Percentiles rank a stretch among this genome's conserved stretches.
Evolutionary conservation across 75 land plant species (phyloP).

Genomic region (Cupressus sempervirens): DNA sequence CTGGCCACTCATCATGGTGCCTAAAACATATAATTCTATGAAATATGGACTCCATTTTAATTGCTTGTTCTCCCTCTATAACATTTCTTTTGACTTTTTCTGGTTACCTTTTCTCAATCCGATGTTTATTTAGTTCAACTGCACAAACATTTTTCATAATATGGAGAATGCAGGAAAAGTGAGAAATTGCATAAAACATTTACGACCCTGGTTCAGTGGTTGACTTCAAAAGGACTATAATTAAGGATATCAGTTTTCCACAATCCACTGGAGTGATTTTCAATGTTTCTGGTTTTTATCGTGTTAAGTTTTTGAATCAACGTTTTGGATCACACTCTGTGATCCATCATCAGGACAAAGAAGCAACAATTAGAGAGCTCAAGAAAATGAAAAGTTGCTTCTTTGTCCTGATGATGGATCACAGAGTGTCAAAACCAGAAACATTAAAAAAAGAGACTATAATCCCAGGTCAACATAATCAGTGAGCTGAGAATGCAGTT

Average conservation of each 20-base stretch:
- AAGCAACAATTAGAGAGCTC: too few species aligned
- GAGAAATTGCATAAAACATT: neutral
- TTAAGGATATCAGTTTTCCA: too few species aligned
- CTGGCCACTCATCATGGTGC: neutral
- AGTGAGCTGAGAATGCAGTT: neutral
- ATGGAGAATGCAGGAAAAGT: neutral
- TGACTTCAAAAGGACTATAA: too few species aligned
- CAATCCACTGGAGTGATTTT: too few species aligned
- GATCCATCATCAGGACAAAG: too few species aligned
- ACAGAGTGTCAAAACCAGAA: too few species aligned
- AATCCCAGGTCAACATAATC: neutral
- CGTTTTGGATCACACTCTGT: too few species aligned
- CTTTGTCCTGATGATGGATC: too few species aligned
- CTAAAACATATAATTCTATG: neutral
- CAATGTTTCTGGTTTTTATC: too few species aligned
- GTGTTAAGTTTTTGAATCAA: too few species aligned
- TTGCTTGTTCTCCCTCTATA: neutral
- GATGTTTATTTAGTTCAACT: neutral
- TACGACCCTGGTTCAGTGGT: neutral
- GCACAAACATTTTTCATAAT: neutral
- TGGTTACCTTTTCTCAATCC: neutral
- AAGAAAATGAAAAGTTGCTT: too few species aligned
- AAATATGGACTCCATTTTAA: neutral
- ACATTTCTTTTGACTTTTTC: neutral
- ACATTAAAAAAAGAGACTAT: neutral